These are phyloP conservation scores for Albophoma yamanashiensis DNA, from an alignment of 2,329 filamentous ascomycete genomes.

Conservation along the genomic window DNA sequence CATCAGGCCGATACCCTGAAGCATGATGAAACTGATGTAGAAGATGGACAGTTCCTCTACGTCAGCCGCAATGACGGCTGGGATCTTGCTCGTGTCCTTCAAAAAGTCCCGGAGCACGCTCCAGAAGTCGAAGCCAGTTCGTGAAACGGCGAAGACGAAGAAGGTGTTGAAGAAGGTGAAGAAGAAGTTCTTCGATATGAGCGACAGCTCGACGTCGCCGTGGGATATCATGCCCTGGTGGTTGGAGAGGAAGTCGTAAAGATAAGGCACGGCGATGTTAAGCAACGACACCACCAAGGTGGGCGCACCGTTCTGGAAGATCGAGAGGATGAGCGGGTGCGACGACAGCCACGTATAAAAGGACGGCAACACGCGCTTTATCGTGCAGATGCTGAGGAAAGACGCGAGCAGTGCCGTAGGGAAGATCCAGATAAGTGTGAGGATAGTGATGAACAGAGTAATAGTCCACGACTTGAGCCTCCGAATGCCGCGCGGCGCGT, in stretches of 20 bases:
- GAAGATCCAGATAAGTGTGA: conserved; percentile 82
- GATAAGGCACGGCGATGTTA: conserved; percentile 80
- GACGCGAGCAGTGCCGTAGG: conserved; percentile 71
- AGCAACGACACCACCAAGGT: conserved; percentile 78
- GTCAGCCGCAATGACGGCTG: conserved; percentile 62
- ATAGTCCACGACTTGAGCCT: conserved; percentile 74
- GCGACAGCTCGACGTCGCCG: conserved; percentile 84
- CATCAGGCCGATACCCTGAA: conserved; percentile 88
- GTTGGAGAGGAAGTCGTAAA: conserved; percentile 89
- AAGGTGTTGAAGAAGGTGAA: conserved; percentile 99
- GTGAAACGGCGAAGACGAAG: conserved; percentile 82
- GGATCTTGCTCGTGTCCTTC: conserved; percentile 69
- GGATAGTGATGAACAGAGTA: conserved; percentile 68
- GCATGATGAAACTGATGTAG: conserved; percentile 87
- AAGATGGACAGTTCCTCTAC: conserved; percentile 69
- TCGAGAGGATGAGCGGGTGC: conserved; percentile 60
- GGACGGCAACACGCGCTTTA: conserved; percentile 59
- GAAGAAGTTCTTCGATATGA: conserved; percentile 98
- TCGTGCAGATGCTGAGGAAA: conserved; percentile 70
- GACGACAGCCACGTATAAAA: conserved; percentile 56
- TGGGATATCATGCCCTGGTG: conserved; percentile 91
- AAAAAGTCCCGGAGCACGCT: conserved; percentile 62
- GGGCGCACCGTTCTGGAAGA: conserved; percentile 81
- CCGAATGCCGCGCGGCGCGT: conserved; percentile 62
- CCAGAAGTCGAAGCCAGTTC: conserved; percentile 69